Conservation (phyloP, 2,329 filamentous ascomycete genomes). For the Aspergillus thermomutatus region DNA sequence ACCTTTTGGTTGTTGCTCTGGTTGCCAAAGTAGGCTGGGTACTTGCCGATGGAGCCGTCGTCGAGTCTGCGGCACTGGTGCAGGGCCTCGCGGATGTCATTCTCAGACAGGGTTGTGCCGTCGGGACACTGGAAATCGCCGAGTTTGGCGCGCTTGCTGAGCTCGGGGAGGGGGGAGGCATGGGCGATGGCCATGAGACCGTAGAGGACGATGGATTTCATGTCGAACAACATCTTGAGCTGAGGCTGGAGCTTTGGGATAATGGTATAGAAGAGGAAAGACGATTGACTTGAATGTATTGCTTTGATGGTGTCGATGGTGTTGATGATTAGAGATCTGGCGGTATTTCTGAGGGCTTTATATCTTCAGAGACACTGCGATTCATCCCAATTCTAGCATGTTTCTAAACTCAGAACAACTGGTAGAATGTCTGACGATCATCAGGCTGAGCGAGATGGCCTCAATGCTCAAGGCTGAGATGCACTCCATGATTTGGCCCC, state of each 20-base stretch:
- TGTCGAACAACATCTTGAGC: conserved; percentile 9
- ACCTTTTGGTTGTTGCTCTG: conserved; percentile 8
- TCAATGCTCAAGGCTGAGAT: neutral
- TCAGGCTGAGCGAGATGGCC: neutral
- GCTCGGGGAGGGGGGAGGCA: conserved; percentile 7
- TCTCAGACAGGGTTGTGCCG: conserved; percentile 5
- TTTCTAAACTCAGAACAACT: neutral
- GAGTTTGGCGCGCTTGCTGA: conserved; percentile 12
- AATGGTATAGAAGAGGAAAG: neutral
- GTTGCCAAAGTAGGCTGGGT: conserved; percentile 9
- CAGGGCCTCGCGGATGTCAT: conserved; percentile 7
- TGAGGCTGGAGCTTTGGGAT: neutral
- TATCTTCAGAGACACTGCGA: neutral
- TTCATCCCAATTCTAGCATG: neutral
- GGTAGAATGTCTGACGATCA: neutral
- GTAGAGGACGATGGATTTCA: conserved; percentile 10
- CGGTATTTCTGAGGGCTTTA: neutral
- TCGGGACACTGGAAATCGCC: conserved; percentile 10
- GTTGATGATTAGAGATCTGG: neutral
- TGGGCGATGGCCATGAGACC: conserved; percentile 6
- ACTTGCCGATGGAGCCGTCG: conserved; percentile 7
- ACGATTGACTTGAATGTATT: neutral
- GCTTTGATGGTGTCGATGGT: neutral
- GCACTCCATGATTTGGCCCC: conserved; percentile 1
- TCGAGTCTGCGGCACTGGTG: conserved; percentile 5